Base-by-base conservation (phyloP, 352 stramenopile species). In the Elongisporangium prolatum region DNA sequence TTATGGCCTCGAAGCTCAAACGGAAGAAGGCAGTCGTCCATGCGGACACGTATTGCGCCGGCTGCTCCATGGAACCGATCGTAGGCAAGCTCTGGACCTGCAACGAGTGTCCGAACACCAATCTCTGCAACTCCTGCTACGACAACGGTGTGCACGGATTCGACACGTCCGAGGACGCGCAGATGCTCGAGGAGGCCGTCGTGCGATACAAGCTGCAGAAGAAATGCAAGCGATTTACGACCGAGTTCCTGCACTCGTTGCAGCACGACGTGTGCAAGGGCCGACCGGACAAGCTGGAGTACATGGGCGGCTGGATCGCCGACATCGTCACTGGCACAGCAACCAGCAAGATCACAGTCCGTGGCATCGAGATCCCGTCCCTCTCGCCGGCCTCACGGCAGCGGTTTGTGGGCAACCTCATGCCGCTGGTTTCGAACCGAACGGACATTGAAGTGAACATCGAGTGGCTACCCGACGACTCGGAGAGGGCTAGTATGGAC, bases 401-500 rank as follows among this genome's bases (percentile, higher is more conserved):
- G 54, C 80, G 81, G 53, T 91, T 93, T 48, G 78, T 93, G 22
- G 74, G 70, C 52, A 73, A 89, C 22, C 68, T 93, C 24, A 91
- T 93, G 81, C 77, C 76, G 51, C 61, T 93, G 17, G 81, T 93
- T 18, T 91, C 84, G 17, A 91, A 91, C 51, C 77, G 84, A 58
- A 88, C 69, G 1, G 84, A 93, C 60, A 88, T 93, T 57, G 80
- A 93, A 57, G 80, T 93, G 48, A 73, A 91, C 54, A 89, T 93
- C 44, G 84, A 93, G 65, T 93, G 84, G 84, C 67, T 91, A 7
- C 75, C 76, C 1, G 80, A 93, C 56, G 77, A 91, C 38, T 60
- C 65, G 16, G 71, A 75, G 22, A 59, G 70, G 14, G 38, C 62
- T 18, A 84, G 66, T 54, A 56, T 70, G 55, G 57, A 69, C 38